Evolutionary conservation across 2,329 filamentous ascomycete species (phyloP), one percentile per base, ranked within the genome.

Genomic region (Fusarium torulosum): DNA sequence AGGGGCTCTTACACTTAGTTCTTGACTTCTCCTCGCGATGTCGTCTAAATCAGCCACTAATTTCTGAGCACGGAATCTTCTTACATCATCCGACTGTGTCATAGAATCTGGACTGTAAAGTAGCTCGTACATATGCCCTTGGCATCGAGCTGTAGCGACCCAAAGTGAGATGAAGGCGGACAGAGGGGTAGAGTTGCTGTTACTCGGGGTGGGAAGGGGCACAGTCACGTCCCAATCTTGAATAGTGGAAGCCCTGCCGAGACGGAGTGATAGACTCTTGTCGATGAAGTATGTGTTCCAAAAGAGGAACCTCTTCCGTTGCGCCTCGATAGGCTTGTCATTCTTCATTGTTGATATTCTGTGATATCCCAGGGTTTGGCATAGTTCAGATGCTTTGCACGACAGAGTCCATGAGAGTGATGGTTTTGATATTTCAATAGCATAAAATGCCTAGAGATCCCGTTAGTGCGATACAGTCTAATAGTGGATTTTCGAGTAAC

Each of bases 211-310:
- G 63, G 69, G 72, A 67, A 67, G 74, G 38, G 75, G 80, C 7
- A 78, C 74, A 17, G 75, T 85, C 56, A 89, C 84, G 60, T 89
- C 86, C 74, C 84, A 88, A 67, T 88, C 85, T 42, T 85, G 85
- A 4, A 89, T 81, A 6, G 81, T 80, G 1, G 85, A 83, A 0
- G 85, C 78, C 17, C 80, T 81, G 0, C 87, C 87, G 6, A 89
- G 76, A 4, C 85, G 81, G 4, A 89, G 79, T 0, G 85, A 84
- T 19, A 89, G 76, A 19, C 81, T 81, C 59, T 85, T 87, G 61
- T 88, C 84, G 17, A 88, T 75, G 45, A 84, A 81, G 65, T 89
- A 89, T 0, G 85, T 75, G 37, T 78, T 80, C 87, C 87, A 90
- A 70, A 90, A 90, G 10, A 88, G 70, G 2, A 79, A 71, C 15